phyloP scores from a whole-genome alignment of 257 asterid species.

The Fraxinus americana region DNA sequence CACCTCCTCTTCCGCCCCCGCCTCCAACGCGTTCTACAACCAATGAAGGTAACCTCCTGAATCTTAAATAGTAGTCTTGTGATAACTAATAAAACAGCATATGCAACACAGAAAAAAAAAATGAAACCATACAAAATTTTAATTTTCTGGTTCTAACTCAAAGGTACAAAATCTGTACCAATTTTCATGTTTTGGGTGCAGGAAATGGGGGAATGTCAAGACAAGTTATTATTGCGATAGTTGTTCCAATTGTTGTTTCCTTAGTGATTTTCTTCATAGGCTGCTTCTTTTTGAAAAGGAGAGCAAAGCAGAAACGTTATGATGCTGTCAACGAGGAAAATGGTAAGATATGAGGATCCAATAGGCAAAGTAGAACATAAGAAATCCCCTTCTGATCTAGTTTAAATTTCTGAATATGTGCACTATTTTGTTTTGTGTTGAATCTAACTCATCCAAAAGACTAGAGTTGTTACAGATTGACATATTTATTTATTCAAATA shows the following conservation, averaged over 20 bases:
- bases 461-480: too few species aligned
- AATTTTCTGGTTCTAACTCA: background rate
- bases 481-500: too few species aligned
- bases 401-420: too few species aligned
- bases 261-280: background rate
- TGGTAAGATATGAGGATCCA: background rate
- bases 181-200: background rate
- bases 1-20: background rate
- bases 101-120: background rate
- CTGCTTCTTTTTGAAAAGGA: background rate
- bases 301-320: background rate
- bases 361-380: background rate
- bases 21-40: background rate
- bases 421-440: too few species aligned
- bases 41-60: background rate
- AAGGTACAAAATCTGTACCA: background rate
- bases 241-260: background rate
- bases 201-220: background rate
- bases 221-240: background rate
- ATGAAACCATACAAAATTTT: background rate
- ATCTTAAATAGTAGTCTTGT: background rate
- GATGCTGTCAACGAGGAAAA: background rate
- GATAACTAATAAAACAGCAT: too few species aligned
- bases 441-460: too few species aligned
- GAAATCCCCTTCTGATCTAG: background rate